Percentiles rank a stretch among this genome's conserved stretches.
These are phyloP conservation scores for Ophiostoma pallidulum DNA, from an alignment of 2,329 filamentous ascomycete genomes.

Conservation along the genomic window DNA sequence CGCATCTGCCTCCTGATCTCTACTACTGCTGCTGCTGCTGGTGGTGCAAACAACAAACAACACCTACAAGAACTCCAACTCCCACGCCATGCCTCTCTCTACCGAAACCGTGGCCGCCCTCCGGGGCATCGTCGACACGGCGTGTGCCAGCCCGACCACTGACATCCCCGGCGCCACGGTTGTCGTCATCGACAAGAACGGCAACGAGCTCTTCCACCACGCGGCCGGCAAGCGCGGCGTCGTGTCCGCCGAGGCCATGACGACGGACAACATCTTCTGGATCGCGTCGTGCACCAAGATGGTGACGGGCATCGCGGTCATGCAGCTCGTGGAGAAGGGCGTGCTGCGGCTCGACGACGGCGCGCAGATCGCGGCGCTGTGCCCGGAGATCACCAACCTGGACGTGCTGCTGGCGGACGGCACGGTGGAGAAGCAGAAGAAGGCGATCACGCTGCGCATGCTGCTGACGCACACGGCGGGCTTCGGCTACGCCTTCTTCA, in stretches of 20 bases:
- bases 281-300: conserved; percentile 50
- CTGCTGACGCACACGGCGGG: conserved; percentile 46
- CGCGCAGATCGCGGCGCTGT: conserved; percentile 35
- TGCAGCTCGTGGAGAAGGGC: conserved; percentile 49
- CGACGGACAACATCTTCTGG: conserved; percentile 51
- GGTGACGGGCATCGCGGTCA: conserved; percentile 40
- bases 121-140: conserved; percentile 27
- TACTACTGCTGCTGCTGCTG: neutral
- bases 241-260: conserved; percentile 40
- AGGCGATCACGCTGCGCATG: conserved; percentile 47
- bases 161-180: conserved; percentile 37
- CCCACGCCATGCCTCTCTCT: conserved; percentile 14
- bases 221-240: conserved; percentile 38
- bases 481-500: conserved; percentile 49
- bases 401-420: conserved; percentile 35
- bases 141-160: conserved; percentile 27
- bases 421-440: conserved; percentile 34
- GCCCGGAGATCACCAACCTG: conserved; percentile 38
- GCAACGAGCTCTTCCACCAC: conserved; percentile 38
- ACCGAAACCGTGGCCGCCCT: conserved; percentile 16
- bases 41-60: too few relatives aligned
- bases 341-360: conserved; percentile 38
- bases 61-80: neutral
- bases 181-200: conserved; percentile 37
- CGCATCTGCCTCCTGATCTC: too few relatives aligned